Conservation (phyloP, 2,329 filamentous ascomycete species). For the Rutstroemia sp. region DNA sequence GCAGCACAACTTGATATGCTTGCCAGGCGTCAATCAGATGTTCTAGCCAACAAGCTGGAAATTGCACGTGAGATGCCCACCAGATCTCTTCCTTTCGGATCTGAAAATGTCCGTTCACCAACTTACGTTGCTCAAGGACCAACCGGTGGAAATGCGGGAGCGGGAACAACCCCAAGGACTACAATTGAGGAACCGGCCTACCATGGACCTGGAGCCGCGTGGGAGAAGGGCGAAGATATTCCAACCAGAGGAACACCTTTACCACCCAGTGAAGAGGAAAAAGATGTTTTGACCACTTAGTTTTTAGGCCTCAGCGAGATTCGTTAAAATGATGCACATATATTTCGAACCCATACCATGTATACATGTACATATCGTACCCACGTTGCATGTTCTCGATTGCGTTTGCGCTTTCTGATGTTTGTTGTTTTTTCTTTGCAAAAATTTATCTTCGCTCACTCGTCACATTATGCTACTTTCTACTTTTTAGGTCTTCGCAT, state of each 20-base stretch:
- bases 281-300: conserved; percentile 26
- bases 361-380: background rate
- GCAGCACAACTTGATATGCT: conserved; percentile 62
- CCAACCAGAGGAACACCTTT: conserved; percentile 32
- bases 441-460: too few relatives aligned
- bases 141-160: conserved; percentile 10
- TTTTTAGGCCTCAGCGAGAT: conserved; percentile 39
- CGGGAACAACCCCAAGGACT: conserved; percentile 14
- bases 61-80: conserved; percentile 37
- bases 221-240: conserved; percentile 43
- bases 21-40: conserved; percentile 56
- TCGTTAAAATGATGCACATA: conserved; percentile 1
- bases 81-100: conserved; percentile 46
- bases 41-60: conserved; percentile 48
- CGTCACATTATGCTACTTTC: too few relatives aligned
- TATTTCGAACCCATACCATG: background rate
- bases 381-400: background rate
- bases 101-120: conserved; percentile 39
- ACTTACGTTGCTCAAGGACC: conserved; percentile 38
- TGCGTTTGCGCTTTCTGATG: background rate
- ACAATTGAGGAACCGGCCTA: conserved; percentile 40
- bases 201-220: conserved; percentile 41
- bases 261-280: conserved; percentile 27
- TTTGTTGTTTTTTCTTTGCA: too few relatives aligned
- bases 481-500: too few relatives aligned